These are phyloP conservation scores for Penicillium thymicola DNA, from an alignment of 2,329 filamentous ascomycete species.

Conservation along the genomic window DNA sequence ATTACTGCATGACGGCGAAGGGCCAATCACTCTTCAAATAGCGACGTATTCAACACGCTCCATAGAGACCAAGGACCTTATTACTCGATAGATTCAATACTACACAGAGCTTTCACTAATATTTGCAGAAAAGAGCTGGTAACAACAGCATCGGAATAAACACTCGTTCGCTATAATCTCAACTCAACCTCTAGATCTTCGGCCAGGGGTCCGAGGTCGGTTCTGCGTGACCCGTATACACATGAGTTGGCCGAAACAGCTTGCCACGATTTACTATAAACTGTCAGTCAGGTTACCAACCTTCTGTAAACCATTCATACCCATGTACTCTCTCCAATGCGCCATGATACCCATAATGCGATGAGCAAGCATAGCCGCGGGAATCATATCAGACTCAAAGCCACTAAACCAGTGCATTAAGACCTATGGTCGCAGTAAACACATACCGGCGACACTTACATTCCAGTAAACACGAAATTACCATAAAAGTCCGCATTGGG, in stretches of 20 bases:
- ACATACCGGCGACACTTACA: constrained; percentile 26
- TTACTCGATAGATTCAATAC: no score
- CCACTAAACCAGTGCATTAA: constrained; percentile 16
- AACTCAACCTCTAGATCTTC: constrained; percentile 8
- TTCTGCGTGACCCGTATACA: constrained; percentile 24
- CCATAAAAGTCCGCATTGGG: constrained; percentile 48
- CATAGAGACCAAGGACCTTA: background rate
- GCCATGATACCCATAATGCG: constrained; percentile 35
- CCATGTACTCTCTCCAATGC: constrained; percentile 35
- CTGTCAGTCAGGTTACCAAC: constrained; percentile 7
- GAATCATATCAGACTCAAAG: constrained; percentile 30
- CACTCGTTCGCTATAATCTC: no score
- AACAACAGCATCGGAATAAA: background rate
- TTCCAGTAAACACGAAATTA: constrained; percentile 43
- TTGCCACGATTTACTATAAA: constrained; percentile 27
- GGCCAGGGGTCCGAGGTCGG: constrained; percentile 1
- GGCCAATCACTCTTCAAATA: background rate
- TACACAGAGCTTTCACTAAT: rapidly evolving
- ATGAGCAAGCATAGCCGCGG: constrained; percentile 30
- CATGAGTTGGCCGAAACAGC: constrained; percentile 28
- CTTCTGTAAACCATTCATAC: constrained; percentile 12
- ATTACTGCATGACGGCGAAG: background rate
- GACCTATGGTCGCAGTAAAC: rapidly evolving
- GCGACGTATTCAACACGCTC: rapidly evolving
- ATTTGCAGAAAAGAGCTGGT: no score